A percentile compares a stretch with the other conserved stretches of the same genome.
These are phyloP conservation scores for Diddensiella caesifluorescens DNA, from an alignment of 805 yeast genomes.

Conservation along the genomic window DNA sequence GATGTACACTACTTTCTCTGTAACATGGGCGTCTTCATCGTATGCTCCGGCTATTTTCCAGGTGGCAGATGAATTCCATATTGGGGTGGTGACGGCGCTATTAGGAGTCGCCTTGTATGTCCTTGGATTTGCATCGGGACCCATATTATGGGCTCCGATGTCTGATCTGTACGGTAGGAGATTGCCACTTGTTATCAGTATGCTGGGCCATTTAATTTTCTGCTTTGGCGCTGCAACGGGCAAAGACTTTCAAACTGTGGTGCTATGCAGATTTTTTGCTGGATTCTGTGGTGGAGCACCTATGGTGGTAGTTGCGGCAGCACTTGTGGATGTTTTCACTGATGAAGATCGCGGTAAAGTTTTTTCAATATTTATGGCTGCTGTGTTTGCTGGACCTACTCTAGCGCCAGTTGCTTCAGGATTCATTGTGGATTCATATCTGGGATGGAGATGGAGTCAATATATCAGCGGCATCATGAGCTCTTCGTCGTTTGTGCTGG, in stretches of 20 bases:
- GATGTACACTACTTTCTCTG: slow-evolving; percentile 40
- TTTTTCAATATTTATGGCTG: slow-evolving; percentile 57
- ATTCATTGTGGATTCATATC: slow-evolving; percentile 48
- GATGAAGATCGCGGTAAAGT: slow-evolving; percentile 64
- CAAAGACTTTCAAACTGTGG: slow-evolving; percentile 62
- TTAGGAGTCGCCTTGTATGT: slow-evolving; percentile 70
- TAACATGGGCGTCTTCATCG: slow-evolving; percentile 67
- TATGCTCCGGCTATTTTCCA: slow-evolving; percentile 52
- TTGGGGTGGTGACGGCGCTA: slow-evolving; percentile 53
- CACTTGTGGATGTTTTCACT: slow-evolving; percentile 70
- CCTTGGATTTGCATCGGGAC: slow-evolving; percentile 82
- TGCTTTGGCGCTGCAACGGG: slow-evolving; percentile 67
- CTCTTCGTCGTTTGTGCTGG: slow-evolving; percentile 36
- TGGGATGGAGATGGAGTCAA: slow-evolving; percentile 84
- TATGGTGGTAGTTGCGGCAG: slow-evolving; percentile 74
- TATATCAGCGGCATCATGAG: slow-evolving; percentile 64
- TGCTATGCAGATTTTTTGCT: slow-evolving; percentile 70
- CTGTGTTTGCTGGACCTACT: slow-evolving; percentile 66
- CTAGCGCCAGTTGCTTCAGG: slow-evolving; percentile 70
- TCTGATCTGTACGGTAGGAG: slow-evolving; percentile 70
- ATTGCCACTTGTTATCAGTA: slow-evolving; percentile 48
- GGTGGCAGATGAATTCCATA: slow-evolving; percentile 46
- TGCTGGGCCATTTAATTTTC: slow-evolving; percentile 49
- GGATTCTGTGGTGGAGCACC: slow-evolving; percentile 79
- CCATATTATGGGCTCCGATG: slow-evolving; percentile 74